Evolutionary conservation across 768 basidiomycete species (phyloP), one percentile per base, ranked within the genome.

Genomic region (Pholiota microspora): DNA sequence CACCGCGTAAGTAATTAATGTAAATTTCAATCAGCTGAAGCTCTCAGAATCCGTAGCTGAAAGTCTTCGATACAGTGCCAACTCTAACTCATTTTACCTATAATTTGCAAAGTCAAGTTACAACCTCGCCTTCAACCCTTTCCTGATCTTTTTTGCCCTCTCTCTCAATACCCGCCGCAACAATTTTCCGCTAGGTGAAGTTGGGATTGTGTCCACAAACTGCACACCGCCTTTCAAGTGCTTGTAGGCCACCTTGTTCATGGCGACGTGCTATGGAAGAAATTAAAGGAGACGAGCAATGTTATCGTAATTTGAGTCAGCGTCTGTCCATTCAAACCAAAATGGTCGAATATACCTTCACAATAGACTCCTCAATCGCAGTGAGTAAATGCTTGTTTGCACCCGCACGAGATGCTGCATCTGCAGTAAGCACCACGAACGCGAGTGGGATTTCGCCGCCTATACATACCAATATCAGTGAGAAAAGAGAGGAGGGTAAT

Each of bases 371-470:
- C 60, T 79, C 79, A 45, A 84, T 71, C 2, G 60, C 65, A 12
- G 65, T 62, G 0, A 64, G 62, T 24, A 71, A 68, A 23, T 1
- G 55, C 1, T 71, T 65, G 45, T 70, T 64, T 31, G 66, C 51
- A 21, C 62, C 57, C 9, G 74, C 65, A 27, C 71, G 71, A 47
- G 68, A 47, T 3, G 73, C 66, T 7, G 79, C 77, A n/a, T 72
- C 66, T 2, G 67, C 59, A 5, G 69, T 74, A 3, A 86, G 73
- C 0, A 82, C 83, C 2, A 89, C 77, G 60, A 82, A 89, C 4
- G 87, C 89, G 62, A 88, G 63, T 0, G 88, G 88, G 5, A 87
- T 69, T 64, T 90, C 88, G 13, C 88, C 88, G 55, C 72, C 77
- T 79, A n/a, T 16, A n/a, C 9, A 8, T 23, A 8, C 40, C 53